Evolutionary conservation across 768 basidiomycete genomes (phyloP).

Genomic region (Psilocybe azurescens): DNA sequence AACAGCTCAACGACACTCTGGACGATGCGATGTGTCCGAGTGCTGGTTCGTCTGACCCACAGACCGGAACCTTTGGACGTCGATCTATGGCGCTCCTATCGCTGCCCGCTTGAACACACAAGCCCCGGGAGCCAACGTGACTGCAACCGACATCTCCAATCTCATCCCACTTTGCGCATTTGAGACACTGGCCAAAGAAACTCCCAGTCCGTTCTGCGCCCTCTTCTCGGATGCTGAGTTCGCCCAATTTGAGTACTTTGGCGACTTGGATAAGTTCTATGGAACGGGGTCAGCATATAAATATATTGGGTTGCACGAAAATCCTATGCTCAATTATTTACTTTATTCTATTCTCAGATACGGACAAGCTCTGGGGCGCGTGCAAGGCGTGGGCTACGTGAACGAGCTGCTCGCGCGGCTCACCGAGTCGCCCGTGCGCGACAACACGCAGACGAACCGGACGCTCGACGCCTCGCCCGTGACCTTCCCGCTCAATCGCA

Average conservation of each 20-base stretch:
- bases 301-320: background rate
- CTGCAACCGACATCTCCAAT: constrained; percentile 53
- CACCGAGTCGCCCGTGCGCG: constrained; percentile 62
- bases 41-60: constrained; percentile 45
- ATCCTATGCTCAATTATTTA: background rate
- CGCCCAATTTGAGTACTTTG: constrained; percentile 66
- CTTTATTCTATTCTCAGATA: constrained; percentile 44
- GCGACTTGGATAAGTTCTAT: constrained; percentile 83
- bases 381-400: constrained; percentile 87
- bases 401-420: constrained; percentile 90
- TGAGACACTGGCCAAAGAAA: constrained; percentile 64
- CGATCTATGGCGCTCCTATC: constrained; percentile 58
- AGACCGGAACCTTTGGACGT: constrained; percentile 61
- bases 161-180: constrained; percentile 83
- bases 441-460: constrained; percentile 76
- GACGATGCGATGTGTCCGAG: constrained; percentile 70
- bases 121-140: constrained; percentile 68
- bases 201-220: constrained; percentile 68
- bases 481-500: constrained; percentile 75
- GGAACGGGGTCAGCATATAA: constrained; percentile 62
- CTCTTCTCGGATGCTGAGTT: constrained; percentile 73
- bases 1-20: constrained; percentile 68
- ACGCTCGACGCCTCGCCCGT: constrained; percentile 66
- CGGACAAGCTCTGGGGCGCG: constrained; percentile 70
- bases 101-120: constrained; percentile 61